Percentiles rank a stretch among this genome's conserved stretches.
These are phyloP conservation scores for Colletotrichum ledebouriae DNA, from an alignment of 2,329 filamentous ascomycete genomes.

Conservation along the genomic window DNA sequence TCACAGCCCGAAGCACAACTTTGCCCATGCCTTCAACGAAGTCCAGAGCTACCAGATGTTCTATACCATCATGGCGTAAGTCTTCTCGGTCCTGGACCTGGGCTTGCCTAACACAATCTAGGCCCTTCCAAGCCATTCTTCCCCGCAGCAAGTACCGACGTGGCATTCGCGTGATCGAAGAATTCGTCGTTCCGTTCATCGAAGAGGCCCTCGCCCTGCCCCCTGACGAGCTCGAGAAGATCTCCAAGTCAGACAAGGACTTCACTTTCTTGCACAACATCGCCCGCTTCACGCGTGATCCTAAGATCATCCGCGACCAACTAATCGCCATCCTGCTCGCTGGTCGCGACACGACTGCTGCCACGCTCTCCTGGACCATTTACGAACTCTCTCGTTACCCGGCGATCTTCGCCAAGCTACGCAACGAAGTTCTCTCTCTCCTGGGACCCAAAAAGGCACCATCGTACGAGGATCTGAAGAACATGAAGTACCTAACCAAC, in stretches of 20 bases:
- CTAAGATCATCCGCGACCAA: conserved; percentile 79
- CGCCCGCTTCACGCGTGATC: conserved; percentile 74
- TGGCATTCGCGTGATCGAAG: conserved; percentile 75
- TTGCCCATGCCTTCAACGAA: conserved; percentile 78
- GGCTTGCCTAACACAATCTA: conserved; percentile 47
- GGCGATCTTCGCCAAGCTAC: conserved; percentile 57
- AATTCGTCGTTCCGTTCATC: conserved; percentile 79
- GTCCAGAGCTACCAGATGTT: conserved; percentile 77
- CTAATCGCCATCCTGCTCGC: conserved; percentile 77
- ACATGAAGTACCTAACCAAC: conserved; percentile 83
- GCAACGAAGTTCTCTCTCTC: conserved; percentile 54
- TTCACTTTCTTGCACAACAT: conserved; percentile 86
- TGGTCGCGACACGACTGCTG: conserved; percentile 68
- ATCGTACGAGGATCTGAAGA: conserved; percentile 48
- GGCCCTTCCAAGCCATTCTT: conserved; percentile 70
- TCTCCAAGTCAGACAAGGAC: conserved; percentile 73
- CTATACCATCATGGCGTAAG: conserved; percentile 63
- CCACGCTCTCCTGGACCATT: conserved; percentile 63
- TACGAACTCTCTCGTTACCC: conserved; percentile 57
- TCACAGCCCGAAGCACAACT: conserved; percentile 65
- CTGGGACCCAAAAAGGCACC: conserved; percentile 60
- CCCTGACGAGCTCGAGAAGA: conserved; percentile 75
- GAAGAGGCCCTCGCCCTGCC: conserved; percentile 73
- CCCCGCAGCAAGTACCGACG: conserved; percentile 71
- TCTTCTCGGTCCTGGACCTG: conserved; percentile 19